phyloP scores from a whole-genome alignment of 2,329 filamentous ascomycete species.

The Rhynchosporium secalis region DNA sequence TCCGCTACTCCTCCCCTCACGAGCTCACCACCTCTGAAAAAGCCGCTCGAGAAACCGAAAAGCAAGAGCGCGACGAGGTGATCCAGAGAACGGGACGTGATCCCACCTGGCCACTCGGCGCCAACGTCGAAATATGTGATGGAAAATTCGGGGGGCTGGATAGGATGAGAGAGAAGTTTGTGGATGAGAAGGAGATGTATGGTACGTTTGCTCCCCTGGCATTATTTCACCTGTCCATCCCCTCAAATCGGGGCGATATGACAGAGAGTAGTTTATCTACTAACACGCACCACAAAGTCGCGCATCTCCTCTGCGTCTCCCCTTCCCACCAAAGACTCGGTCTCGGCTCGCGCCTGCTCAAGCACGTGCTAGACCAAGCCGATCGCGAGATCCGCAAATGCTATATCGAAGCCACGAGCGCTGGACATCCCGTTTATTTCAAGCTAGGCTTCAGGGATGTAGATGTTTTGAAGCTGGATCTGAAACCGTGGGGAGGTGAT shows the following conservation, averaged over 20 bases:
- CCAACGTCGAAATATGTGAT: constrained; percentile 35
- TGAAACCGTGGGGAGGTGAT: constrained; percentile 33
- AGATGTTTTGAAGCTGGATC: constrained; percentile 29
- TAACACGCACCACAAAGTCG: constrained; percentile 35
- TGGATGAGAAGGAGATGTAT: constrained; percentile 39
- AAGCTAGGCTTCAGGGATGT: constrained; percentile 43
- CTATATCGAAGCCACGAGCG: constrained; percentile 44
- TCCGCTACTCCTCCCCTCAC: constrained; percentile 42
- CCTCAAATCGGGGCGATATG: background rate
- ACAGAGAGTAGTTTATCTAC: background rate
- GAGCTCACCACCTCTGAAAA: constrained; percentile 30
- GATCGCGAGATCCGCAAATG: constrained; percentile 39
- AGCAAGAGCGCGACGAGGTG: constrained; percentile 11
- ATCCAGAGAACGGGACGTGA: constrained; percentile 15
- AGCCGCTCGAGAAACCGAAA: constrained; percentile 7
- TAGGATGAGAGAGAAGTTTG: constrained; percentile 37
- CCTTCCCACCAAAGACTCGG: constrained; percentile 42
- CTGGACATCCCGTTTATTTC: constrained; percentile 42
- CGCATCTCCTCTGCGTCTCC: constrained; percentile 42
- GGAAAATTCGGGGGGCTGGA: constrained; percentile 39
- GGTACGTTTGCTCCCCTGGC: constrained; percentile 28
- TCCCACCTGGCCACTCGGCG: constrained; percentile 37
- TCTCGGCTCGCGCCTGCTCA: constrained; percentile 41
- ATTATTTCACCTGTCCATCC: background rate
- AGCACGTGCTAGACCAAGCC: constrained; percentile 42